Conservation (phyloP, 2,329 filamentous ascomycete genomes). For the Emergomyces orientalis region DNA sequence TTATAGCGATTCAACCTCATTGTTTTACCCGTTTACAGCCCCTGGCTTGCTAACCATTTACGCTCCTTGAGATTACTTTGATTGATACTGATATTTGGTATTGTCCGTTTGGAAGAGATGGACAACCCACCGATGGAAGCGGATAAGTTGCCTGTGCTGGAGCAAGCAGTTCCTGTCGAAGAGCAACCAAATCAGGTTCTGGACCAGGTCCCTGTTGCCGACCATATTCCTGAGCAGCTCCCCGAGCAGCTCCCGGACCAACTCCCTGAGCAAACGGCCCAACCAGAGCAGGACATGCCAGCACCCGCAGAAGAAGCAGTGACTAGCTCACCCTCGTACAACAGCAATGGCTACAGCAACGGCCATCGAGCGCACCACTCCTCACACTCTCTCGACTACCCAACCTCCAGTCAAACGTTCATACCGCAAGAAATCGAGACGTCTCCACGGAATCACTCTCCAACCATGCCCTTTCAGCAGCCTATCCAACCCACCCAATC, state of each 20-base stretch:
- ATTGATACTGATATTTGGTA: not conserved
- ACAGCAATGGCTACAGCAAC: conserved; percentile 34
- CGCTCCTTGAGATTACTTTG: not conserved
- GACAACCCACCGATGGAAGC: conserved; percentile 11
- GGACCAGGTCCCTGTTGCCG: conserved; percentile 1
- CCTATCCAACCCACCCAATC: conserved; percentile 21
- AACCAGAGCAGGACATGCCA: conserved; percentile 22
- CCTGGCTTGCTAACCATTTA: not conserved
- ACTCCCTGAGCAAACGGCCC: conserved; percentile 17
- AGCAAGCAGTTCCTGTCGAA: conserved; percentile 5
- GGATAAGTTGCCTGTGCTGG: conserved; percentile 12
- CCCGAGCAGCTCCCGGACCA: conserved; percentile 11
- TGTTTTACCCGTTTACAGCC: not conserved
- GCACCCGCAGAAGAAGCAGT: conserved; percentile 31
- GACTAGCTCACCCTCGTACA: conserved; percentile 18
- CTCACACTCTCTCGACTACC: conserved; percentile 36
- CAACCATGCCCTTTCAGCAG: conserved; percentile 35
- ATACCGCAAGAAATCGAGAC: conserved; percentile 42
- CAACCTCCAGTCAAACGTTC: conserved; percentile 33
- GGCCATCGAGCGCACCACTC: conserved; percentile 42
- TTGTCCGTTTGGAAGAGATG: conserved; percentile 9
- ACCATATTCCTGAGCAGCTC: not conserved
- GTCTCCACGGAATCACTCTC: conserved; percentile 33
- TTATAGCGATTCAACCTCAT: not conserved
- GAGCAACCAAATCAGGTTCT: not conserved